These are phyloP conservation scores for Neopestalotiopsis sp. DNA, from an alignment of 2,329 filamentous ascomycete genomes.

Conservation along the genomic window DNA sequence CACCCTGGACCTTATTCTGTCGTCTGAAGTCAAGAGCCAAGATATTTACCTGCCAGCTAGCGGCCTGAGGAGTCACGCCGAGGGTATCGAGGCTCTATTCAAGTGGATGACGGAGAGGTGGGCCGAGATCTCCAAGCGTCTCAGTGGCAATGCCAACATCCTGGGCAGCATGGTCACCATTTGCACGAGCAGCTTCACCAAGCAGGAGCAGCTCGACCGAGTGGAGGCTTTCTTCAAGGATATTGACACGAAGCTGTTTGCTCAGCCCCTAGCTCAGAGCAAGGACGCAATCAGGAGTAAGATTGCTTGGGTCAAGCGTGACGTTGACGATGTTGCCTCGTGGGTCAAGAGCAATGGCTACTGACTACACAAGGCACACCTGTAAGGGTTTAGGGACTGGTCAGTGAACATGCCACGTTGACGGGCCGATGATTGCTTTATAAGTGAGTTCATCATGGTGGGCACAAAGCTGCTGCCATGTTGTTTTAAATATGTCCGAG, in stretches of 20 bases:
- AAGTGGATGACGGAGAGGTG: constrained; percentile 86
- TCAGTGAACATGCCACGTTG: neutral
- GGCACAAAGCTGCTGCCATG: neutral
- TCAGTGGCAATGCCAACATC: constrained; percentile 87
- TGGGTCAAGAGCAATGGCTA: constrained; percentile 69
- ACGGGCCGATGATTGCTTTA: too few species aligned
- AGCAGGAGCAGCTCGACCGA: constrained; percentile 73
- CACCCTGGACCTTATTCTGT: constrained; percentile 76
- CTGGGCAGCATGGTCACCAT: constrained; percentile 84
- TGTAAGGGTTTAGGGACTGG: constrained; percentile 21
- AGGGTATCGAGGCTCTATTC: constrained; percentile 83
- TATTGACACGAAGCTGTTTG: constrained; percentile 85
- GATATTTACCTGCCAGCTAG: constrained; percentile 90
- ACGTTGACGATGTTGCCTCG: constrained; percentile 74
- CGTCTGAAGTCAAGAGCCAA: constrained; percentile 87
- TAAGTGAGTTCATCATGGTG: too few species aligned
- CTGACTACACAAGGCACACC: constrained; percentile 24
- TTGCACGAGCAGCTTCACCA: constrained; percentile 81
- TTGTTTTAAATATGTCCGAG: neutral
- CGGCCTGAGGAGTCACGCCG: constrained; percentile 76
- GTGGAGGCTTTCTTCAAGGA: constrained; percentile 82
- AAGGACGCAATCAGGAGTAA: constrained; percentile 85
- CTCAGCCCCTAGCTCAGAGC: constrained; percentile 88
- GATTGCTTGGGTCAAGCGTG: constrained; percentile 79
- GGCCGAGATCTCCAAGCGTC: constrained; percentile 79